Percentiles rank a stretch among this genome's conserved stretches.
These are phyloP conservation scores for Annona squamosa DNA, from an alignment of 164 flowering plant species.

Conservation along the genomic window DNA sequence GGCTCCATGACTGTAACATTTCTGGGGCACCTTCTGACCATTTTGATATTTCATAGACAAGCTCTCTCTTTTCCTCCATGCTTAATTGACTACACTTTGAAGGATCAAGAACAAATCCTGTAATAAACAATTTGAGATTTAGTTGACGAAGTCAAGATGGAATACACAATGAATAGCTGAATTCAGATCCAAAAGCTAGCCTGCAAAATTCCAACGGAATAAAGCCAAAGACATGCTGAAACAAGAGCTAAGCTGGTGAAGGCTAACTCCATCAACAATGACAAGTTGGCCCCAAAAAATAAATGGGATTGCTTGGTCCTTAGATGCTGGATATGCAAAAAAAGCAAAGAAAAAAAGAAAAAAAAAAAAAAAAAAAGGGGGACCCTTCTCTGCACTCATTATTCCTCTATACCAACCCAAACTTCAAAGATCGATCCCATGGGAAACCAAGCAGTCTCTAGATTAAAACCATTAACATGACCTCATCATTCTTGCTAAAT, in stretches of 20 bases:
- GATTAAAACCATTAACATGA: too few species aligned
- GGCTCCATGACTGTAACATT: slow-evolving; percentile 72
- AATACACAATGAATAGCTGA: neutral
- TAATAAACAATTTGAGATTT: neutral
- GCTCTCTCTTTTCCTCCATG: slow-evolving; percentile 75
- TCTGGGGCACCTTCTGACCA: slow-evolving; percentile 63
- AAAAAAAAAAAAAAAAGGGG: too few species aligned
- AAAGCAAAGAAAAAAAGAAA: too few species aligned
- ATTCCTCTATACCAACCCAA: too few species aligned
- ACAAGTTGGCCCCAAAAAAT: too few species aligned
- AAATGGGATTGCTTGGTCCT: too few species aligned
- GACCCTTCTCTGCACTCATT: too few species aligned
- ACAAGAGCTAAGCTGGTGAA: neutral
- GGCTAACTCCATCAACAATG: too few species aligned
- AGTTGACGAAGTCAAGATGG: neutral
- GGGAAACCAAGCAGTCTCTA: too few species aligned
- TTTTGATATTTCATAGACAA: slow-evolving; percentile 65
- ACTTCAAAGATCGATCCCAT: too few species aligned
- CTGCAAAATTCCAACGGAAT: neutral
- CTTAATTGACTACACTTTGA: slow-evolving; percentile 58
- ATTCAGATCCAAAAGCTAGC: neutral
- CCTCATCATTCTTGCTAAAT: too few species aligned
- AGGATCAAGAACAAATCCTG: slow-evolving; percentile 58
- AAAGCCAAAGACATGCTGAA: neutral
- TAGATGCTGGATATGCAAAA: too few species aligned